Evolutionary conservation across 148 eudicot genomes (phyloP).

Genomic region (Cornus kousa): DNA sequence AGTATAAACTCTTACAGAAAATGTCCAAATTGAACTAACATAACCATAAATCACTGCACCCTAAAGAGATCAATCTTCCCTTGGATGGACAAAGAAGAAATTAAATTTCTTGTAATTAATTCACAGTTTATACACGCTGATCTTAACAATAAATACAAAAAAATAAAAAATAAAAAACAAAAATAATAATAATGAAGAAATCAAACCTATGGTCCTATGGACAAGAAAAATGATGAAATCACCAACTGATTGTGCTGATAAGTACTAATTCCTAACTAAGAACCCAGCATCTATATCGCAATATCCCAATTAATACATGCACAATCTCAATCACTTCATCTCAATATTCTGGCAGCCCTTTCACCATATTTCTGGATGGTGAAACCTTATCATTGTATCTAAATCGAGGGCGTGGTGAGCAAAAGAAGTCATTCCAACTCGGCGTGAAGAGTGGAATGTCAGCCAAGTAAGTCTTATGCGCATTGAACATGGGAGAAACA

Average conservation of each 20-base stretch:
- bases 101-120: too few relatives aligned
- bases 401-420: constrained; percentile 17
- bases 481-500: constrained; percentile 17
- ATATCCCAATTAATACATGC: too few relatives aligned
- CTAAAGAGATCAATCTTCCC: neutral
- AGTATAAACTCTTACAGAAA: too few relatives aligned
- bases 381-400: neutral
- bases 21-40: neutral
- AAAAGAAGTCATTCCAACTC: constrained; percentile 19
- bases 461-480: neutral
- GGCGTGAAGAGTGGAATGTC: constrained; percentile 40
- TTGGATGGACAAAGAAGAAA: neutral
- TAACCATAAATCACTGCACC: neutral
- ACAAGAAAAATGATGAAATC: neutral
- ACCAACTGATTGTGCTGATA: neutral
- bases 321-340: too few relatives aligned
- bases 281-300: too few relatives aligned
- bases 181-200: too few relatives aligned
- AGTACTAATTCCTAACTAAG: neutral
- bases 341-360: constrained; percentile 18
- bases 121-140: too few relatives aligned
- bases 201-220: neutral
- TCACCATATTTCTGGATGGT: constrained; percentile 5
- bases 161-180: too few relatives aligned
- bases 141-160: too few relatives aligned